Percentiles rank a stretch among this genome's conserved stretches.
Evolutionary conservation across 352 stramenopile genomes (phyloP).

Genomic region (Phytophthora fragariae): DNA sequence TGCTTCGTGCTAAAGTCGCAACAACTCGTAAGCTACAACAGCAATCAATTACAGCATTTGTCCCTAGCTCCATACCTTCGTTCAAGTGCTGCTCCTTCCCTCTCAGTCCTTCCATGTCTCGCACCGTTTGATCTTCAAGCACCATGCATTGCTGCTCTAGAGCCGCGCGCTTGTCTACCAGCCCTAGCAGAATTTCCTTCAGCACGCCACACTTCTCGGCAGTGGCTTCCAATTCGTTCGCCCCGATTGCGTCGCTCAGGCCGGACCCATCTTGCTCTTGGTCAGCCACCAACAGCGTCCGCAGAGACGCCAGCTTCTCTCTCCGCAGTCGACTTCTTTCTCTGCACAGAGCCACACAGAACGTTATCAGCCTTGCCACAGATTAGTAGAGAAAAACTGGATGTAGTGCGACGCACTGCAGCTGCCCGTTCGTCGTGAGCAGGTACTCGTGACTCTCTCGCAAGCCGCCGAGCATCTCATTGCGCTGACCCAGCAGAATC

Average conservation of each 20-base stretch:
- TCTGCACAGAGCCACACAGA: slow-evolving; percentile 8
- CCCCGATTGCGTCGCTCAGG: slow-evolving; percentile 23
- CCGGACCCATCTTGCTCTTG: slow-evolving; percentile 5
- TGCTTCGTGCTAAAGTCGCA: slow-evolving; percentile 26
- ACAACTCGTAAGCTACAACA: slow-evolving; percentile 16
- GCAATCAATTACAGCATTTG: neutral
- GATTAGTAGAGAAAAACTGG: neutral
- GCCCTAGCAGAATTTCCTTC: slow-evolving; percentile 31
- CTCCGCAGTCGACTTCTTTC: slow-evolving; percentile 31
- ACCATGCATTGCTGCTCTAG: slow-evolving; percentile 38
- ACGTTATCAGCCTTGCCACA: neutral
- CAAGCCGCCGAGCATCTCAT: slow-evolving; percentile 44
- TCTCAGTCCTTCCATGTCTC: slow-evolving; percentile 9
- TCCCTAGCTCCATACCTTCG: slow-evolving; percentile 31
- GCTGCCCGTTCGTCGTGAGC: slow-evolving; percentile 51
- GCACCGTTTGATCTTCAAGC: slow-evolving; percentile 32
- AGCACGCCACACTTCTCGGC: slow-evolving; percentile 39
- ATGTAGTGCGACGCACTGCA: slow-evolving; percentile 35
- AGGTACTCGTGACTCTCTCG: slow-evolving; percentile 46
- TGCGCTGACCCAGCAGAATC: slow-evolving; percentile 40
- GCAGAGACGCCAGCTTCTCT: slow-evolving; percentile 34
- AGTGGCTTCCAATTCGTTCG: slow-evolving; percentile 37
- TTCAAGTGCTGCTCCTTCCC: slow-evolving; percentile 27
- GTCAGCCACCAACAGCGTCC: slow-evolving; percentile 14
- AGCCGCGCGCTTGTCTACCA: slow-evolving; percentile 33